Evolutionary conservation across 2,329 filamentous ascomycete genomes (phyloP).

Genomic region (Calonectria fujianensis): DNA sequence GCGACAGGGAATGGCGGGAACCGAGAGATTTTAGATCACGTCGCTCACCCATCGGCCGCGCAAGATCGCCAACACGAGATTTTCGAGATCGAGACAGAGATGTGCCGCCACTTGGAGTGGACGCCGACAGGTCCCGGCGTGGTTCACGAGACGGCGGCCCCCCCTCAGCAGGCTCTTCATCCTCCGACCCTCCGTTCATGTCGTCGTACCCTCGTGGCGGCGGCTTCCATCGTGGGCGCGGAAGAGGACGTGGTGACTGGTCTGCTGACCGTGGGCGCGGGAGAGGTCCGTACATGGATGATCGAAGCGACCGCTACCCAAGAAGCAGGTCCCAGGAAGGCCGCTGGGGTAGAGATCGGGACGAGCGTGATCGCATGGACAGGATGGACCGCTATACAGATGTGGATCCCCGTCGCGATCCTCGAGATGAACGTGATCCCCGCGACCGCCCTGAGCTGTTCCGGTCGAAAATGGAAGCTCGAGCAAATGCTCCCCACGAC

Average conservation of each 20-base stretch:
- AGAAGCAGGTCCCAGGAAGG: constrained; percentile 81
- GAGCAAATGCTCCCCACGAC: constrained; percentile 69
- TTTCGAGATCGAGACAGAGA: constrained; percentile 77
- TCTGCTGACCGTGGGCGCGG: constrained; percentile 70
- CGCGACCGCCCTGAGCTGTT: constrained; percentile 66
- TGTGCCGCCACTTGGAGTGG: constrained; percentile 76
- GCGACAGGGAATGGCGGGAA: constrained; percentile 69
- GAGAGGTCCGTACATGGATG: constrained; percentile 74
- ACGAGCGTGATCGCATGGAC: constrained; percentile 71
- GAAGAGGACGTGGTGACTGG: constrained; percentile 67
- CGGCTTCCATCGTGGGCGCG: constrained; percentile 73
- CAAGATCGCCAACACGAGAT: constrained; percentile 80
- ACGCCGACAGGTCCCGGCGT: constrained; percentile 79
- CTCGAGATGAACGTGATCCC: constrained; percentile 69
- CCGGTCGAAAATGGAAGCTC: constrained; percentile 70
- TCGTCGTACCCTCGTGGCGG: constrained; percentile 73
- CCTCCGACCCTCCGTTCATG: constrained; percentile 78
- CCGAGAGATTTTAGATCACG: constrained; percentile 64
- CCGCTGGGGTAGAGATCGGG: constrained; percentile 74
- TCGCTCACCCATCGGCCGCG: constrained; percentile 75
- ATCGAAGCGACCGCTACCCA: constrained; percentile 76
- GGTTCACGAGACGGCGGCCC: constrained; percentile 82
- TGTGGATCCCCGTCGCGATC: constrained; percentile 64
- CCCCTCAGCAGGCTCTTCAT: constrained; percentile 81
- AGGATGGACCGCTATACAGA: constrained; percentile 66